Evolutionary conservation across 805 yeast genomes (phyloP).

Genomic region (Barnettozyma salicaria): DNA sequence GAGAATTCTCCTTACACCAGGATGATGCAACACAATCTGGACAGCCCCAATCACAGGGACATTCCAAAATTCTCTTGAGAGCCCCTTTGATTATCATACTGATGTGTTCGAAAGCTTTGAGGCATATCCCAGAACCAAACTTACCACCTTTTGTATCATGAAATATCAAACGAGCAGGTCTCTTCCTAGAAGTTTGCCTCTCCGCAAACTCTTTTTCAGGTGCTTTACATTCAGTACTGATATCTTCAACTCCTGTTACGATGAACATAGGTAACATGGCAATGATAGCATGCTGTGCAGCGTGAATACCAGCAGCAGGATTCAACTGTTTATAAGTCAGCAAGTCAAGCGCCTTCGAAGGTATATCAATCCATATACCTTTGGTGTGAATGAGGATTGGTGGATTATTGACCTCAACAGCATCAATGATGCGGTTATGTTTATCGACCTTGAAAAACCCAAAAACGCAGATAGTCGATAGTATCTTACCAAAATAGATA

Average conservation of each 20-base stretch:
- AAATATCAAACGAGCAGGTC: slow-evolving; percentile 86
- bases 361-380: slow-evolving; percentile 92
- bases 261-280: slow-evolving; percentile 70
- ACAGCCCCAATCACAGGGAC: slow-evolving; percentile 63
- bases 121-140: slow-evolving; percentile 72
- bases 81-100: slow-evolving; percentile 61
- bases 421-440: slow-evolving; percentile 76
- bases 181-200: slow-evolving; percentile 57
- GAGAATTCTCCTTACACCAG: slow-evolving; percentile 71
- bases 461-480: slow-evolving; percentile 72
- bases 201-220: slow-evolving; percentile 93
- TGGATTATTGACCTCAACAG: slow-evolving; percentile 87
- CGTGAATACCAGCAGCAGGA: slow-evolving; percentile 92
- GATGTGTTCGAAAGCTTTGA: slow-evolving; percentile 73
- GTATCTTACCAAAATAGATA: slow-evolving; percentile 68
- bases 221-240: slow-evolving; percentile 92
- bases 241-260: slow-evolving; percentile 68
- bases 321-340: slow-evolving; percentile 54
- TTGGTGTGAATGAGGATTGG: slow-evolving; percentile 64
- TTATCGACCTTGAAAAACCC: slow-evolving; percentile 88
- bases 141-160: slow-evolving; percentile 80
- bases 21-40: slow-evolving; percentile 84
- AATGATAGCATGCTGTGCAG: slow-evolving; percentile 88
- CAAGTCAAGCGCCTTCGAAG: slow-evolving; percentile 52
- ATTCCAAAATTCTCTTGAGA: slow-evolving; percentile 48